Base-by-base conservation (phyloP, 371 early-diverging fungal species). In the Mortierella sp. region DNA sequence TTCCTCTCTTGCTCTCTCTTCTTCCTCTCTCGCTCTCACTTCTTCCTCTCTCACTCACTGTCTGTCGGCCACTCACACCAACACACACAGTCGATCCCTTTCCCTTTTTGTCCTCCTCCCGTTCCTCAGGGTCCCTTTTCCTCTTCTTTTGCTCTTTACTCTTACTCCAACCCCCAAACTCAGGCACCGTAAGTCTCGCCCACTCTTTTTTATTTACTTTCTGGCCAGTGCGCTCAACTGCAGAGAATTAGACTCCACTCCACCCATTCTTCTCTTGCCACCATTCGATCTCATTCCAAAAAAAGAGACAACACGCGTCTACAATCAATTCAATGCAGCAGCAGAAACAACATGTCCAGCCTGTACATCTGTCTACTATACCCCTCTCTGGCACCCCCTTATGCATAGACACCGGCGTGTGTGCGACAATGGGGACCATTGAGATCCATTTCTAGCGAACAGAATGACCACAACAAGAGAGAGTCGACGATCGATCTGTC, bases 181-280 rank as follows among this genome's bases (percentile, higher is more conserved):
- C 55, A 55, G 55, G 55, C 55, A 55, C 55, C 55, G 61, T 58
- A 58, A 58, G 61, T 58, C 61, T 58, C 61, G 34, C 61, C 14
- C 29, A 29, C 26, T 29, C 55, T 53, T 29, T 5, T 29, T 31
- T 58, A 19, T n/a, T 52, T 26, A 24, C 16, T 19, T n/a, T 7
- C 52, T 58, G 61, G 61, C 37, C 61, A 58, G 61, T 58, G 61
- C 61, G 34, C 61, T 31, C 48, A 5, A 34, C 31, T 1, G 55
- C n/a, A 19, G 9, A 58, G 16, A 29, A 8, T 2, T 16, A 53
- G 10, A 13, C 29, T 29, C 16, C 4, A 14, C 37, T 37, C 37
- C 19, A 19, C 61, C 37, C 48, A n/a, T 7, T 22, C 48, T 2
- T 58, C 34, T 22, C 34, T 58, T 22, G 37, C 61, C 37, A 4